Conservation (phyloP, 140 eudicot species). For the Erigeron philadelphicus region DNA sequence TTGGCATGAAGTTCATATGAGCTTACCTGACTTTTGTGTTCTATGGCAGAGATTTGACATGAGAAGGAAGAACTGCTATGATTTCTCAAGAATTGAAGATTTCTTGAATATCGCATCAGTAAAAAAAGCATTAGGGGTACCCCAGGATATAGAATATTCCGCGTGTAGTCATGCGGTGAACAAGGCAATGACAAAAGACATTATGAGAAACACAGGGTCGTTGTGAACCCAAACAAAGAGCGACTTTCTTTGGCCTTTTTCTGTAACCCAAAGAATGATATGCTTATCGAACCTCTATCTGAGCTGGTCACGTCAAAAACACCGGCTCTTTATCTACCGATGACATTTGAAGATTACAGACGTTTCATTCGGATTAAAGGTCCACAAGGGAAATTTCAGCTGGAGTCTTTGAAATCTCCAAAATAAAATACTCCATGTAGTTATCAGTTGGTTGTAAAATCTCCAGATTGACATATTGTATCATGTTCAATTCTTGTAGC, state of each 20-base stretch:
- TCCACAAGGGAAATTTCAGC: constrained; percentile 68
- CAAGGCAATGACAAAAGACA: constrained; percentile 45
- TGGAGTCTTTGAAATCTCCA: constrained; percentile 47
- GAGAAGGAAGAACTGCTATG: constrained; percentile 53
- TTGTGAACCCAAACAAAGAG: constrained; percentile 55
- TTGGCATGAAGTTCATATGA: not conserved
- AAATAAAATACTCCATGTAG: constrained; percentile 15
- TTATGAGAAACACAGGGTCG: constrained; percentile 75
- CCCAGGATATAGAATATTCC: constrained; percentile 35
- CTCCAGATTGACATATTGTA: too few species aligned
- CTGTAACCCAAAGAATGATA: constrained; percentile 67
- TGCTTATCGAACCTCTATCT: constrained; percentile 49
- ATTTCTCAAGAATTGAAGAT: constrained; percentile 37
- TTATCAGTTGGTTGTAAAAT: too few species aligned
- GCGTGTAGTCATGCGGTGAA: constrained; percentile 45
- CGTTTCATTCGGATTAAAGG: constrained; percentile 66
- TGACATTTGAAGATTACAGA: constrained; percentile 76
- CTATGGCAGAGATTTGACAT: constrained; percentile 46
- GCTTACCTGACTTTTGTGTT: not conserved
- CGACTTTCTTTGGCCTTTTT: constrained; percentile 72
- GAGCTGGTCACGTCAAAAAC: constrained; percentile 47
- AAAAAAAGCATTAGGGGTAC: constrained; percentile 48
- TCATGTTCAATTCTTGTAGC: too few species aligned
- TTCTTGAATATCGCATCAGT: constrained; percentile 42
- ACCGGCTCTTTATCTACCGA: constrained; percentile 59